Base-by-base conservation (phyloP, 306 rosid genomes). In the Leucaena leucocephala region DNA sequence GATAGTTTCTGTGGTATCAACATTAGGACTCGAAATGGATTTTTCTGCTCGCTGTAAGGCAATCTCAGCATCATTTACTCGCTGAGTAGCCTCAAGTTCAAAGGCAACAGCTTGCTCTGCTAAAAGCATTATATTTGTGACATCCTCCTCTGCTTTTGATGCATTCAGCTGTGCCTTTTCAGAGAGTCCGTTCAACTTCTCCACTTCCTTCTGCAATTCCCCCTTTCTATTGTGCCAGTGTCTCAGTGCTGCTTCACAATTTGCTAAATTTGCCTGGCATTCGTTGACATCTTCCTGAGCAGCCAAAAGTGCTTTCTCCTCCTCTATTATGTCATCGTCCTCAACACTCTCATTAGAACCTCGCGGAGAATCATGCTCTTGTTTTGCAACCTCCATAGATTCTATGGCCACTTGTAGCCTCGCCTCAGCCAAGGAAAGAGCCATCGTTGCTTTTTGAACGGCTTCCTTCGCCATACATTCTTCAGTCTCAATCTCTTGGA, bases 351-450 rank as follows among this genome's bases (percentile, higher is more conserved):
- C 87, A 52, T 50, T 69, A 34, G 92, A 82, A 80, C 68, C 81
- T 72, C 81, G 87, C 0, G 69, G 57, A 36, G 84, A 80, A 78
- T 80, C 76, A 4, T 76, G 69, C 78, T 74, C 86, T 22, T 81
- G 82, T 82, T 84, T 85, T 17, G 82, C 84, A 86, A 73, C 85
- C 82, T 89, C 91, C 77, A 89, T 36, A 76, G 97, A 90, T 76
- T 95, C 98, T 21, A 80, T 39, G 17, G 78, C 93, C 80, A 93
- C 98, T 82, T 90, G 96, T 84, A 93, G 94, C 88, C 94, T 90
- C n/a, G 99, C 97, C 92, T 96, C 99, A 50, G 99, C 97, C 71
- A 93, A 87, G 49, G 99, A 90, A 88, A 96, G 96, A 64, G 93
- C 86, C 97, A 93, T 91, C 13, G 88, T 91, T 38, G 98, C 97